Evolutionary conservation across 2,329 filamentous ascomycete genomes (phyloP), one percentile per base, ranked within the genome.

Genomic region (Cytospora leucostoma): DNA sequence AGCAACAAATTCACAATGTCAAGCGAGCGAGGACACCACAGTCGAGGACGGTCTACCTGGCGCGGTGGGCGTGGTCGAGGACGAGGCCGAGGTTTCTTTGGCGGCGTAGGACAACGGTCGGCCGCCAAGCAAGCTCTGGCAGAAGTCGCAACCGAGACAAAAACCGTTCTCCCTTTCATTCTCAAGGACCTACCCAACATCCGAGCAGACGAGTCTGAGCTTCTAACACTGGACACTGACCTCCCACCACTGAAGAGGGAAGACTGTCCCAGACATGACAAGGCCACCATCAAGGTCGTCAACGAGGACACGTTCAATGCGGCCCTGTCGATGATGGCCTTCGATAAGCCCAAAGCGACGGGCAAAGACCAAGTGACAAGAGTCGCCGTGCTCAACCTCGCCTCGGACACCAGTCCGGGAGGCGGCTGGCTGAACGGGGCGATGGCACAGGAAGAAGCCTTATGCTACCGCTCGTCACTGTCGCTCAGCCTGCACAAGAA

Each of bases 301-400:
- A 80, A 86, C 68, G 77, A 79, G 19, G 87, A 89, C 68, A 82
- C 81, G 0, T 79, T 86, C 67, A 83, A 87, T 68, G 81, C 80
- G 1, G 86, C 84, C 7, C 76, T 86, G 51, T 53, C 63, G 21
- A 49, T 59, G 38, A 64, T 55, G 37, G 44, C 54, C 17, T 21
- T 21, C 21, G 32, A 53, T 6, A 7, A 49, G 6, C 21, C 33
- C 34, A 50, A 19, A 13, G 4, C 32, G 11, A 47, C 59, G 13
- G 32, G 12, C 37, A 52, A 13, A 4, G 3, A 19, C 3, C 17
- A 15, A 21, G 68, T 67, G 52, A 73, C 72, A 5, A 72, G 74
- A 8, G 80, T 88, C n/a, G 83, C 81, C 37, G 80, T 90, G 32
- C 76, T 91, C 64, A 91, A 90, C 69, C 85, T 90, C 76, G 88